Conservation (phyloP, 1,284 basidiomycete genomes). For the Veloboletus limbatus region DNA sequence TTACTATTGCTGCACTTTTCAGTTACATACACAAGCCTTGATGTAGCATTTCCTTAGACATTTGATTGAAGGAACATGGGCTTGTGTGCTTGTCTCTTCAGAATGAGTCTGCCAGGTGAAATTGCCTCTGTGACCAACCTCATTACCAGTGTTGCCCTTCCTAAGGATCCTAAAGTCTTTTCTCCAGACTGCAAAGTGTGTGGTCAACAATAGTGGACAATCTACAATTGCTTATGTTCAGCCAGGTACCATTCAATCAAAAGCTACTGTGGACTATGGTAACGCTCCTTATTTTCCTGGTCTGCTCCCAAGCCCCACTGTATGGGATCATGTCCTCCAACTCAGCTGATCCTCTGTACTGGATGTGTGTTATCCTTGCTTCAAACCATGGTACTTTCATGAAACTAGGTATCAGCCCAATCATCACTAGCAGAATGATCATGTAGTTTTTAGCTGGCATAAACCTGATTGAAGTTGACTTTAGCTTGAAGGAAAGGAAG, state of each 20-base stretch:
- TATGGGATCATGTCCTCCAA: slow-evolving; percentile 99
- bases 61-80: too few relatives aligned
- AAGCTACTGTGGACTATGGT: slow-evolving; percentile 97
- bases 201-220: slow-evolving; percentile 14
- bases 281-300: slow-evolving; percentile 95
- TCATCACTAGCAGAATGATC: slow-evolving; percentile 98
- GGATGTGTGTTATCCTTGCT: slow-evolving; percentile 99
- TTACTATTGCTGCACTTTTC: too few relatives aligned
- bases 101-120: too few relatives aligned
- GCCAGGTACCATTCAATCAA: slow-evolving; percentile 90
- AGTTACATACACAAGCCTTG: too few relatives aligned
- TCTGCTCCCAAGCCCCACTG: slow-evolving; percentile 94
- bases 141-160: too few relatives aligned
- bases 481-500: slow-evolving; percentile 98
- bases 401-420: slow-evolving; percentile 98
- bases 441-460: slow-evolving; percentile 99
- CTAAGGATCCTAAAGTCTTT: slow-evolving; percentile 95
- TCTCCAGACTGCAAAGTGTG: slow-evolving; percentile 91
- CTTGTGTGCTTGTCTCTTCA: too few relatives aligned
- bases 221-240: slow-evolving; percentile 18
- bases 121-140: too few relatives aligned
- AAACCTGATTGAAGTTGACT: slow-evolving; percentile 97
- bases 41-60: too few relatives aligned
- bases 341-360: slow-evolving; percentile 97
- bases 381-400: slow-evolving; percentile 98